Base-by-base conservation (phyloP, 2,329 filamentous ascomycete species). In the Ceratocystis papillata region DNA sequence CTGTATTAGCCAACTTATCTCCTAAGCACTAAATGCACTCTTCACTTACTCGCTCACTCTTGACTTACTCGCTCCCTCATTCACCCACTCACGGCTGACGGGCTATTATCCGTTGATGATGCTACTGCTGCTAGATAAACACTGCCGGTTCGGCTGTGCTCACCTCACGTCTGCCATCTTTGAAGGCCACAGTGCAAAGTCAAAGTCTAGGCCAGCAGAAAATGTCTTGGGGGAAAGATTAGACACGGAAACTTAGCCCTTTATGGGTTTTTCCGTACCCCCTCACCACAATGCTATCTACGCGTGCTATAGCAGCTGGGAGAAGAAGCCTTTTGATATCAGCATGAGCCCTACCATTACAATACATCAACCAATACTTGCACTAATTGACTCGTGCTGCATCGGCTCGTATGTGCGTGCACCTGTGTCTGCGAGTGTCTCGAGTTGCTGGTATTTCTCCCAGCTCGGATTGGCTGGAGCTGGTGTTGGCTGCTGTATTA, bases 191-290 rank as follows among this genome's bases (percentile, higher is more conserved):
- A 48, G 20, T 22, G 37, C 37, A 4, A 48, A 48, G 20, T 48
- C 37, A 4, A 48, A 48, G 20, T 48, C 46, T 17, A 20, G 48
- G 3, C n/a, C 10, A 53, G 28, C 15, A 28, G 25, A 15, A 28
- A 25, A 28, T 53, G 48, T 53, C 48, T 53, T 53, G 48, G 48
- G 48, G 5, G 22, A 53, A 53, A 53, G 48, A 53, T 53, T 28
- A 53, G 48, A 28, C 20, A 28, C 48, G 48, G 22, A 25, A 53
- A 53, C 48, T 12, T 20, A 12, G 48, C 48, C 48, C 22, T 28
- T 53, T 28, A 3, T 53, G 22, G 48, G 48, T 1, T 53, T 53
- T 53, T 28, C 22, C 48, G 48, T 15, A 15, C 12, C 37, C 37
- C 37, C 37, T 41, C 37, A 41, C 37, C 12, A 41, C 37, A 41